A percentile compares a stretch with the other conserved stretches of the same genome.
These are phyloP conservation scores for Ophiostoma ulmi DNA, from an alignment of 2,329 filamentous ascomycete genomes.

Conservation along the genomic window DNA sequence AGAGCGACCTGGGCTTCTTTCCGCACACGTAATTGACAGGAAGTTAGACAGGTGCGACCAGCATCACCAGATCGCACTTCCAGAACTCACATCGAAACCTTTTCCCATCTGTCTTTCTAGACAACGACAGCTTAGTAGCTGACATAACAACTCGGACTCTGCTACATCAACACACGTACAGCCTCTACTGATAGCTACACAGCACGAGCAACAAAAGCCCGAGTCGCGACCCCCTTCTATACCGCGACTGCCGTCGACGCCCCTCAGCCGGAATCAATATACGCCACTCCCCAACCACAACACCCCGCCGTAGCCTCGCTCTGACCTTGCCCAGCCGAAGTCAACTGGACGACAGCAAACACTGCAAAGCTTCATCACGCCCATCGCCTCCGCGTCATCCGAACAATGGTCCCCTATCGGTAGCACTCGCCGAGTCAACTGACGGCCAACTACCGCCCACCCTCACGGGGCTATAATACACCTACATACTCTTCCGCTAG, in stretches of 20 bases:
- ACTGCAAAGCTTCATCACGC: not conserved
- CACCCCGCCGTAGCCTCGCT: not conserved
- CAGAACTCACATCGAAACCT: not conserved
- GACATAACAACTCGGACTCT: not conserved
- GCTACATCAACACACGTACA: not conserved
- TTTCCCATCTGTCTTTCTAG: not conserved
- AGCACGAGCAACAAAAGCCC: not conserved
- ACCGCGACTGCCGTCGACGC: not conserved
- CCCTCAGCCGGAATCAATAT: not conserved
- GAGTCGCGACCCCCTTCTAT: not conserved
- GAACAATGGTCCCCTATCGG: slow-evolving; percentile 12
- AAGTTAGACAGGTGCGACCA: not conserved
- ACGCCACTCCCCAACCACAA: not conserved
- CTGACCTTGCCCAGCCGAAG: not conserved
- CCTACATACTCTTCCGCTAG: not conserved
- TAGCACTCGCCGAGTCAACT: slow-evolving; percentile 17
- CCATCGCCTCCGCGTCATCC: slow-evolving; percentile 1
- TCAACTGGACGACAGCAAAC: not conserved
- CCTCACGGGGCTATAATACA: not conserved
- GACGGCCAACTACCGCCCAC: slow-evolving; percentile 11
- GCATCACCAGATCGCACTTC: not conserved
- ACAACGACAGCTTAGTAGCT: not conserved
- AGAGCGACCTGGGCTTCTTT: not conserved
- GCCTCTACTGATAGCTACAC: not conserved
- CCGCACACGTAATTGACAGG: slow-evolving; percentile 14